Base-by-base conservation (phyloP, 306 rosid genomes). In the Pyrus pyrifolia region DNA sequence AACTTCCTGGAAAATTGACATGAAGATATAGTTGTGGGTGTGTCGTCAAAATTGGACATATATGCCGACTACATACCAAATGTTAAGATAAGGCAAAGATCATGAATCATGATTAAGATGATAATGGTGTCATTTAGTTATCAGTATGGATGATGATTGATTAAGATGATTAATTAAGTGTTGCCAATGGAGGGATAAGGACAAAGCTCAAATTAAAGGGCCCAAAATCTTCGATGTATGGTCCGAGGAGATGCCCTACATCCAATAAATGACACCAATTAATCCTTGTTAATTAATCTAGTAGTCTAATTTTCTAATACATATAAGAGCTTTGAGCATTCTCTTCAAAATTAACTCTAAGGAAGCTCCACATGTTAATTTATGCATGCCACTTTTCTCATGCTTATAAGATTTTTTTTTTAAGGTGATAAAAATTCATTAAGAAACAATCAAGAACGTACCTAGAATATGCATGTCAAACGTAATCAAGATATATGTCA, bases 121-220 rank as follows among this genome's bases (percentile, higher is more conserved):
- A 69, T 76, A 15, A 17, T 53, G 59, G 58, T 76, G 71, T 42
- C 35, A 70, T 71, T 12, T 74, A 23, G 33, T 42, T 60, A 60
- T 60, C 33, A 21, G 18, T 13, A 35, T 35, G 44, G 3, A 33
- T 45, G 52, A 27, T n/a, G 42, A 29, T 61, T 45, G 64, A 22
- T 40, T 11, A 72, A 72, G 53, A 46, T 42, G 49, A 19, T 42
- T 65, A 23, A 42, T 8, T 5, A 2, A 74, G 22, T n/a, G 49
- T 45, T 29, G 13, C 13, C 3, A 29, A 27, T 46, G 33, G 33
- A n/a, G 62, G 33, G 89, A 85, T 87, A 87, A 89, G 80, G 79
- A 72, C 71, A 68, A 11, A 73, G 45, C 62, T 75, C 38, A 17
- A 69, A 49, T 17, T 25, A 44, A 27, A 52, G 53, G 53, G 53